phyloP scores from a whole-genome alignment of 1,139 yeast species.

The Taphrina betulina region DNA sequence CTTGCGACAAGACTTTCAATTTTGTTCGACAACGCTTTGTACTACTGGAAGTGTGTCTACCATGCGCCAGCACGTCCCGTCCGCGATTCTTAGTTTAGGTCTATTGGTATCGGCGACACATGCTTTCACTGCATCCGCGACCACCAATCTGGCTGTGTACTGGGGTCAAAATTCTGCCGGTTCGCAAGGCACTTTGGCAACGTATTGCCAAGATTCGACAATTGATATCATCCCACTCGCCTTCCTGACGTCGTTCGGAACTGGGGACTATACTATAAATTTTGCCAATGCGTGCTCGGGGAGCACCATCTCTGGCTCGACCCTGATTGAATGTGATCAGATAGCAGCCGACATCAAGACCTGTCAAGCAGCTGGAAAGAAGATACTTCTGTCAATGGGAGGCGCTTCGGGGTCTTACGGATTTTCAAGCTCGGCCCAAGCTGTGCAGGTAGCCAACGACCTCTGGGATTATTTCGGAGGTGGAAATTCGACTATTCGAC shows the following conservation, averaged over 20 bases:
- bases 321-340: slow-evolving; percentile 44
- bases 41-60: too few relatives aligned
- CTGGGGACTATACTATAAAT: slow-evolving; percentile 53
- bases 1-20: too few relatives aligned
- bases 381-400: slow-evolving; percentile 77
- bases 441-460: slow-evolving; percentile 65
- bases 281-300: slow-evolving; percentile 60
- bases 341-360: slow-evolving; percentile 61
- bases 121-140: slow-evolving; percentile 36
- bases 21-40: too few relatives aligned
- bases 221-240: slow-evolving; percentile 74
- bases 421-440: slow-evolving; percentile 61
- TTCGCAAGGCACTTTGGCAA: slow-evolving; percentile 60
- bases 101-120: neutral
- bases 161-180: slow-evolving; percentile 86
- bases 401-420: slow-evolving; percentile 85
- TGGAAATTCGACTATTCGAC: slow-evolving; percentile 62
- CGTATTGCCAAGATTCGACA: slow-evolving; percentile 66
- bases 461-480: slow-evolving; percentile 87
- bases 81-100: too few relatives aligned
- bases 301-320: slow-evolving; percentile 41
- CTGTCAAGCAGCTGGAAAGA: slow-evolving; percentile 81
- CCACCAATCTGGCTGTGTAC: slow-evolving; percentile 67
- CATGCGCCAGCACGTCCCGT: too few relatives aligned
- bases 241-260: slow-evolving; percentile 59